Base-by-base conservation (phyloP, 352 stramenopile species). In the Phytophthora pini region DNA sequence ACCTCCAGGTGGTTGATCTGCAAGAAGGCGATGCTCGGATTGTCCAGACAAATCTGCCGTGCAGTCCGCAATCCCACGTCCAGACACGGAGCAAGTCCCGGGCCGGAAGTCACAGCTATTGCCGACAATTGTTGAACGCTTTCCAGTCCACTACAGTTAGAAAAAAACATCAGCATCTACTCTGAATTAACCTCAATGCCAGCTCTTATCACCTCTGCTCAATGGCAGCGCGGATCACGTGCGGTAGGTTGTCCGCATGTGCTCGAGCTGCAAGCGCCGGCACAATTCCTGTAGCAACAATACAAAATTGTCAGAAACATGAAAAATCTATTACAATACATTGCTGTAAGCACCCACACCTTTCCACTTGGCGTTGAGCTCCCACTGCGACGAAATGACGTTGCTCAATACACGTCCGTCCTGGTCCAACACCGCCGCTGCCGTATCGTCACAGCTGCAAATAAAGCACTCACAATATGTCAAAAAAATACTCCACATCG, bases 1-100 rank as follows among this genome's bases (percentile, higher is more conserved):
- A 88, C 84, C 73, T 99, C 98, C 3, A 99, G 79, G 73, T 99
- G 98, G 82, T 99, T 98, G 44, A 99, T 88, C 22, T 91, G 89
- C 6, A 99, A 73, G 68, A 99, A 99, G 11, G 97, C 96, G 55
- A 98, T 92, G 15, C 67, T 51, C 3, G 82, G 71, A 52, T 98
- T 81, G 56, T 91, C 66, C 1, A 86, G 62, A 12, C 96, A 97
- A 47, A 99, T 84, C 40, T 88, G 72, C 49, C 91, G 68, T 11
- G 86, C 88, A 1, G 74, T 76, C 43, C 90, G 80, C 47, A 97
- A 92, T 1, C 97, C 98, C 12, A 99, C 97, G 54, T 97, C 88
- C 6, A 99, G 84, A 83, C 97, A 99, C 46, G 98, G 97, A 56
- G 98, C 96, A 53, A 99, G 88, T 8, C 98, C 98, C 8, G 97